Conservation (phyloP, 2,329 filamentous ascomycete species). For the Monilinia polystroma region DNA sequence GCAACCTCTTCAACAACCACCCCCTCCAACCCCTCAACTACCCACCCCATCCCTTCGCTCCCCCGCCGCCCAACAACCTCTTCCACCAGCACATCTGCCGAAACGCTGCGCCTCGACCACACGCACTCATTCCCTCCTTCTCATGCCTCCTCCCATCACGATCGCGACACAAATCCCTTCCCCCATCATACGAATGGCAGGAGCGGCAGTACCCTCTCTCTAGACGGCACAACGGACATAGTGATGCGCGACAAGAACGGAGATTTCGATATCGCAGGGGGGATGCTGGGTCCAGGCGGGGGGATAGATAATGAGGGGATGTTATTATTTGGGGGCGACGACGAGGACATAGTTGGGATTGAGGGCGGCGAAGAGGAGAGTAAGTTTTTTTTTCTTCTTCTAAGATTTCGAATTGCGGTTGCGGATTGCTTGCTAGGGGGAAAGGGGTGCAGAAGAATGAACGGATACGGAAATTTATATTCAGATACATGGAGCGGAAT, state of each 20-base stretch:
- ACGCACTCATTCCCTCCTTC: constrained; percentile 41
- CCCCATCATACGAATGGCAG: neutral
- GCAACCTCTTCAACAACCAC: constrained; percentile 25
- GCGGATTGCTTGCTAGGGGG: neutral
- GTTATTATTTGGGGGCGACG: constrained; percentile 44
- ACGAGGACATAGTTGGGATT: constrained; percentile 46
- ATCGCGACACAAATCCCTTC: constrained; percentile 2
- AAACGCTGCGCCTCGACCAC: constrained; percentile 51
- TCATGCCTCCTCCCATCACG: neutral
- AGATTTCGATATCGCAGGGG: constrained; percentile 56
- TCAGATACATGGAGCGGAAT: constrained; percentile 37
- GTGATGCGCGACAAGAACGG: constrained; percentile 63
- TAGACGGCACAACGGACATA: constrained; percentile 48
- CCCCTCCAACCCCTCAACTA: constrained; percentile 35
- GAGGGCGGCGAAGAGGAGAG: constrained; percentile 52
- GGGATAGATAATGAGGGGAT: neutral
- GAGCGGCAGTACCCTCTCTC: neutral
- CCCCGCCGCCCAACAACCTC: constrained; percentile 55
- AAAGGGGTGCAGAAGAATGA: neutral
- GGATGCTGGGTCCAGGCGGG: neutral
- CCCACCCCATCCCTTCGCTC: constrained; percentile 57
- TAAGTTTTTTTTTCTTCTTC: neutral
- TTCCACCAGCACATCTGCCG: constrained; percentile 44
- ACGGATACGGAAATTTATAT: fast-evolving
- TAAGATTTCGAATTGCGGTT: too few species aligned